These are phyloP conservation scores for Yarrowia deformans DNA, from an alignment of 805 yeast species.

Conservation along the genomic window DNA sequence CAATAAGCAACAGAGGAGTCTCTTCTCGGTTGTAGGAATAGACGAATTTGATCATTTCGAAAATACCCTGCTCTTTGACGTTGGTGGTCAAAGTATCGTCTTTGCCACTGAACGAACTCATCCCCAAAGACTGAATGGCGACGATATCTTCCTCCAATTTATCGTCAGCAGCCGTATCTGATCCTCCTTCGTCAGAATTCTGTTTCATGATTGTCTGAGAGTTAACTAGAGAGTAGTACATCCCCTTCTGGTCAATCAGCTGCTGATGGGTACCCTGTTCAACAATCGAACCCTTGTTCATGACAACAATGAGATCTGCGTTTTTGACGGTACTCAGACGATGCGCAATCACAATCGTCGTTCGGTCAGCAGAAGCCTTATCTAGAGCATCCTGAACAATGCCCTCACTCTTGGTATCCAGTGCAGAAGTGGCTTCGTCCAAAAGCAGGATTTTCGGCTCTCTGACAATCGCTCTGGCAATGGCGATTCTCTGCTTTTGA, in stretches of 20 bases:
- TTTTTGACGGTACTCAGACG: constrained; percentile 63
- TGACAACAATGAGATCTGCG: constrained; percentile 64
- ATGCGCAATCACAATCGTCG: constrained; percentile 67
- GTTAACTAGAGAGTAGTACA: constrained; percentile 50
- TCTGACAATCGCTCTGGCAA: constrained; percentile 68
- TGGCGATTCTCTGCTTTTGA: constrained; percentile 70
- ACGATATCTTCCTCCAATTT: constrained; percentile 19
- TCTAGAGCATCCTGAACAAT: constrained; percentile 54
- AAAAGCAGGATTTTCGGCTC: constrained; percentile 62
- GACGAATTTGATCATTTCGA: constrained; percentile 39
- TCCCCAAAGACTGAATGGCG: constrained; percentile 13
- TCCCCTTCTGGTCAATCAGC: constrained; percentile 48
- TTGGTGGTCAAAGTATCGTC: background rate
- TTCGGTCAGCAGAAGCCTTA: constrained; percentile 50
- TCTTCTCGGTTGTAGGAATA: constrained; percentile 46
- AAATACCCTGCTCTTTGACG: constrained; percentile 24
- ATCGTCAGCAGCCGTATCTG: constrained; percentile 9
- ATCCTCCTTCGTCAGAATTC: background rate
- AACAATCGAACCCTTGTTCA: constrained; percentile 59
- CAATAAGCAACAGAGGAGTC: constrained; percentile 44
- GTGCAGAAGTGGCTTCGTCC: constrained; percentile 67
- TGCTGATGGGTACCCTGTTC: constrained; percentile 56
- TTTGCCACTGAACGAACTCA: background rate
- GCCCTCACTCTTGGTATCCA: constrained; percentile 55
- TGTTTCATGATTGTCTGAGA: constrained; percentile 49